Conservation (phyloP, 768 basidiomycete species). For the Phaffia australis region DNA sequence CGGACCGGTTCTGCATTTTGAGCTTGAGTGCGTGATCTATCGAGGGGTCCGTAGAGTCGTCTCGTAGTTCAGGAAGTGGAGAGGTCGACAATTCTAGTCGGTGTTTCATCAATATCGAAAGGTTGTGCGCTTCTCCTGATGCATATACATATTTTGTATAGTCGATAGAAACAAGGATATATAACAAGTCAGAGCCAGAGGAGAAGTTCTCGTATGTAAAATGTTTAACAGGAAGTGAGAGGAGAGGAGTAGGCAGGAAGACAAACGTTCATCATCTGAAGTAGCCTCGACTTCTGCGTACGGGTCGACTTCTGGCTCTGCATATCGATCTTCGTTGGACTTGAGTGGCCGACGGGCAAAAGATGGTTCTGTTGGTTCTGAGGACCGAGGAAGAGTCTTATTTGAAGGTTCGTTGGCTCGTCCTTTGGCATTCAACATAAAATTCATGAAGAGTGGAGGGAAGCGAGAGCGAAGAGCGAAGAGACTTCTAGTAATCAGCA, state of each 20-base stretch:
- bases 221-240: too few relatives aligned
- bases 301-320: conserved; percentile 7
- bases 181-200: too few relatives aligned
- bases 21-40: too few relatives aligned
- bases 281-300: conserved; percentile 12
- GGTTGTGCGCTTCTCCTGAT: conserved; percentile 1
- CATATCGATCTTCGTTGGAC: conserved; percentile 8
- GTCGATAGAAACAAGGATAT: too few relatives aligned
- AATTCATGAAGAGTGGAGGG: neutral
- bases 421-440: too few relatives aligned
- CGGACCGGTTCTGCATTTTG: too few relatives aligned
- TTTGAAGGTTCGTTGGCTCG: neutral
- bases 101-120: neutral
- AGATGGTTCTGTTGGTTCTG: neutral
- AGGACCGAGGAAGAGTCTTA: neutral
- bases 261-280: conserved; percentile 8
- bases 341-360: conserved; percentile 3
- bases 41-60: too few relatives aligned
- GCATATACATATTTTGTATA: too few relatives aligned
- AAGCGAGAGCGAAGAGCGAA: neutral
- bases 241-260: neutral
- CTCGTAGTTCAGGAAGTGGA: too few relatives aligned
- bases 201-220: too few relatives aligned
- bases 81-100: neutral
- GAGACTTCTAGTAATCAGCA: too few relatives aligned